phyloP scores from a whole-genome alignment of 805 yeast species.

The Debaryomyces castellii region DNA sequence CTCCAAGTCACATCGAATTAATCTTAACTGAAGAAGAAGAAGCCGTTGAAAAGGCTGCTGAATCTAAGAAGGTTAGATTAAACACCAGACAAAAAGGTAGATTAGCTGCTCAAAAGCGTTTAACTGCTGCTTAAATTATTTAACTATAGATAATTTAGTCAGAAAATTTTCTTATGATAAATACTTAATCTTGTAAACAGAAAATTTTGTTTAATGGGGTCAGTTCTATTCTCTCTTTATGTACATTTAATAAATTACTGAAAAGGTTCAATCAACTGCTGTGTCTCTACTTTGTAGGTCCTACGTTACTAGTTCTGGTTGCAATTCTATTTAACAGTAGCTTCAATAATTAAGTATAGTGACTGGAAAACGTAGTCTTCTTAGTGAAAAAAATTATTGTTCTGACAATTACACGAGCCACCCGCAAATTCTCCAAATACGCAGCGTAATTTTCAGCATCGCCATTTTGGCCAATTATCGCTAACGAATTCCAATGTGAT shows the following conservation, averaged over 20 bases:
- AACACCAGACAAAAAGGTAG: constrained; percentile 92
- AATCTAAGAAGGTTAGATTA: constrained; percentile 65
- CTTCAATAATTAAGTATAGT: too few relatives aligned
- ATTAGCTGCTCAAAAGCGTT: constrained; percentile 84
- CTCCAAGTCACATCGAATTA: constrained; percentile 98
- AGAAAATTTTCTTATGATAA: constrained; percentile 3
- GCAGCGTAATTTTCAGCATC: constrained; percentile 2
- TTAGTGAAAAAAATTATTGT: too few relatives aligned
- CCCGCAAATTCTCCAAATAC: too few relatives aligned
- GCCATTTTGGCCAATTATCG: background rate
- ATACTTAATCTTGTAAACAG: constrained; percentile 4
- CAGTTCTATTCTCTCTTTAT: constrained; percentile 8
- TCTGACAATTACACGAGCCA: too few relatives aligned
- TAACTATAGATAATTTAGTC: constrained; percentile 2
- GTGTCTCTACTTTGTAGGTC: background rate
- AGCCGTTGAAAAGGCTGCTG: constrained; percentile 88
- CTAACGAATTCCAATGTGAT: background rate
- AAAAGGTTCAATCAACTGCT: constrained; percentile 2
- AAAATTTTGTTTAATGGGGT: constrained; percentile 10
- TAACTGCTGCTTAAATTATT: constrained; percentile 51
- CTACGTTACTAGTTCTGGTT: too few relatives aligned
- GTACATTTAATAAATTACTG: constrained; percentile 13
- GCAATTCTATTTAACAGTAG: too few relatives aligned
- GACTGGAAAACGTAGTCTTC: too few relatives aligned
- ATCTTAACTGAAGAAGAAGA: constrained; percentile 94